Evolutionary conservation across 202 grass and related monocot genomes (phyloP), one percentile per base, ranked within the genome.

Genomic region (Cymbopogon flexuosus): DNA sequence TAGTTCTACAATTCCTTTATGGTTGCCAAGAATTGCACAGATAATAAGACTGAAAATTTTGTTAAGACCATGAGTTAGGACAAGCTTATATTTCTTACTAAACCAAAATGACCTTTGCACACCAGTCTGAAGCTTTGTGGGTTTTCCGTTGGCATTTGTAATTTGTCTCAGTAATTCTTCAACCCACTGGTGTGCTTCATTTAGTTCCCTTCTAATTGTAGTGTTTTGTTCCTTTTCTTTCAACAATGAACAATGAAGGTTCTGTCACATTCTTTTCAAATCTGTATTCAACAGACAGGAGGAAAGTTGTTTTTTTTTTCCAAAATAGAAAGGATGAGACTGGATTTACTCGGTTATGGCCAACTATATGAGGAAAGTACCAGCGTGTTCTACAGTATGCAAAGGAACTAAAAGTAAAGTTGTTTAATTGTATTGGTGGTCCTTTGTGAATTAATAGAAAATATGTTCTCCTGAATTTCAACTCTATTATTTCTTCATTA

Each of bases 241-340:
- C 76, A 84, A 76, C 64, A 88, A 18, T 76, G n/a, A n/a, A n/a
- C n/a, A n/a, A n/a, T n/a, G n/a, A n/a, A n/a, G n/a, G n/a, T n/a
- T n/a, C n/a, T n/a, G n/a, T 71, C 35, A 76, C 45, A 70, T 72
- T 75, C 77, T 89, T 81, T 84, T 92, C 90, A 74, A 84, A 80
- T 80, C 90, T 92, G 86, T 63, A 77, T 79, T 54, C 18, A 59
- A 68, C 13, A 80, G 29, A 76, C 52, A 46, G 15, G 68, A 57
- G 78, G 61, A 72, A 68, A 49, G 45, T 49, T 46, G 43, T 46
- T 15, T 51, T 47, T 47, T 47, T 51, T 2, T 72, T 8, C 1
- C 46, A 66, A 54, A 75, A 35, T 65, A 24, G 19, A 3, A 74
- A 66, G 30, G 43, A 82, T 64, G 29, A 18, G 22, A 68, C 13